Conservation (phyloP, 2,329 filamentous ascomycete genomes). For the Metarhizium robertsii region DNA sequence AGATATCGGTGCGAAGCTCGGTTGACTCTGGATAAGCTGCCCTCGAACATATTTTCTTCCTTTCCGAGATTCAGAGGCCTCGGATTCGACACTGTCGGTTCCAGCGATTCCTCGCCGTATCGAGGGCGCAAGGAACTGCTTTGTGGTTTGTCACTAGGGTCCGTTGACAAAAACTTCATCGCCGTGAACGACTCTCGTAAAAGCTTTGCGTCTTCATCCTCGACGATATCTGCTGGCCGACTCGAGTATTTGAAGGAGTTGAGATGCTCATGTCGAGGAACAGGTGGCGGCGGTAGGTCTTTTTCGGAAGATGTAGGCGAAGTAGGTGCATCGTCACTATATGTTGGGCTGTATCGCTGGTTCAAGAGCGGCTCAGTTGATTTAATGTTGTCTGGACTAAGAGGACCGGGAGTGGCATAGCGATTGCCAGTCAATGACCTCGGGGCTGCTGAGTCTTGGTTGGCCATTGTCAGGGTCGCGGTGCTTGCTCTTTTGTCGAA, state of each 20-base stretch:
- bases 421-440: conserved; percentile 39
- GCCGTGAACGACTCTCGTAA: conserved; percentile 43
- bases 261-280: conserved; percentile 24
- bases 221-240: conserved; percentile 27
- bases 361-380: conserved; percentile 36
- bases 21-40: conserved; percentile 28
- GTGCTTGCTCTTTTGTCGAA: conserved; percentile 47
- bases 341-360: conserved; percentile 41
- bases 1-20: conserved; percentile 26
- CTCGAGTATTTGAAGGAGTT: conserved; percentile 21
- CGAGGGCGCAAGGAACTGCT: conserved; percentile 23
- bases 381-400: conserved; percentile 35
- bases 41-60: conserved; percentile 49
- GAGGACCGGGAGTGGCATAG: conserved; percentile 31
- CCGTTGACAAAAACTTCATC: conserved; percentile 32
- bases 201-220: conserved; percentile 45
- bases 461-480: conserved; percentile 36
- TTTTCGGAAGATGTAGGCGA: not conserved
- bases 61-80: conserved; percentile 25
- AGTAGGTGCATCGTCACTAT: conserved; percentile 24
- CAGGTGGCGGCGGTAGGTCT: conserved; percentile 16
- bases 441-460: conserved; percentile 26
- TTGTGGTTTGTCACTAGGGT: conserved; percentile 12
- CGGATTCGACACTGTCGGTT: conserved; percentile 19
- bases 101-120: conserved; percentile 28